These are phyloP conservation scores for Xylariaceae sp. DNA, from an alignment of 2,329 filamentous ascomycete genomes.

Conservation along the genomic window DNA sequence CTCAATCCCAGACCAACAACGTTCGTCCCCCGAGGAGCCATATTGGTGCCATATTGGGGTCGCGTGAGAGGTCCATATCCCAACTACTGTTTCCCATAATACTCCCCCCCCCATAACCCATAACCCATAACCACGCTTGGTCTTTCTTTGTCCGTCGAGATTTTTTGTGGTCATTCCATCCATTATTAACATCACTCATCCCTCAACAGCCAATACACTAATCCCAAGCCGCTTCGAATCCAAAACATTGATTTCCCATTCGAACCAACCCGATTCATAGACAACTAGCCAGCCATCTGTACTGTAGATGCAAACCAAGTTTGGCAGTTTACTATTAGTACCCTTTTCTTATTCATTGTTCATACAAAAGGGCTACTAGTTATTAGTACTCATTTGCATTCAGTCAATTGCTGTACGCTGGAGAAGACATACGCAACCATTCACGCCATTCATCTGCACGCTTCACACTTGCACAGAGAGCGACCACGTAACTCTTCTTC, in stretches of 20 bases:
- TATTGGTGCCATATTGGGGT: too few relatives aligned
- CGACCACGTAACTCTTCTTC: conserved; percentile 20
- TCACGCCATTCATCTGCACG: conserved; percentile 13
- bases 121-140: conserved; percentile 16
- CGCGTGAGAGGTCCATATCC: conserved; percentile 22
- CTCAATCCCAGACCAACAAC: conserved; percentile 4
- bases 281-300: conserved; percentile 13
- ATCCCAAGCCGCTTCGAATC: conserved; percentile 7
- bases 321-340: conserved; percentile 15
- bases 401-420: conserved; percentile 20
- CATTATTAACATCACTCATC: not conserved
- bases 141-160: conserved; percentile 18
- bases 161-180: conserved; percentile 5
- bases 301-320: conserved; percentile 19
- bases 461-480: conserved; percentile 16
- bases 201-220: not conserved
- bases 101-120: not conserved
- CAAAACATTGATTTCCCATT: conserved; percentile 15
- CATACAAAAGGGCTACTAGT: conserved; percentile 26
- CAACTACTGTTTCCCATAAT: conserved; percentile 18
- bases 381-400: conserved; percentile 24
- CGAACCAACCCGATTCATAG: not conserved
- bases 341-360: conserved; percentile 25
- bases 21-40: conserved; percentile 20
- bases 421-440: conserved; percentile 9